Base-by-base conservation (phyloP, 106 monocot genomes). In the Dioscorea dumetorum region DNA sequence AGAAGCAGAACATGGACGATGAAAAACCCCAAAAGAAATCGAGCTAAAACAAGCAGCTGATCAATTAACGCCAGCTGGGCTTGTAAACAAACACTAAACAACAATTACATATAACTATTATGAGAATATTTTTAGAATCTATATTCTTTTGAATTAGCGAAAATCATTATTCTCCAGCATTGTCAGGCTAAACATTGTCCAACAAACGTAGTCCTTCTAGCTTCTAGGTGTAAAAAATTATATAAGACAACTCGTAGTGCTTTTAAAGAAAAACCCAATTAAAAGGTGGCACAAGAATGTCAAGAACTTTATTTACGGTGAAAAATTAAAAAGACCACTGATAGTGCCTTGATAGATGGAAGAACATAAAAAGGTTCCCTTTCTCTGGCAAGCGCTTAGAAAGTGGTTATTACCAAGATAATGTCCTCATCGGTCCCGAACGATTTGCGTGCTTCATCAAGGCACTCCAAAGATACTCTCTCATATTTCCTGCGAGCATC, bases 371-470 rank as follows among this genome's bases (percentile, higher is more conserved):
- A 21, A 28, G 28, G 28, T 12, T 20, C n/a, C 3, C 6, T 4
- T n/a, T 13, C 12, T 12, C 14, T 12, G 1, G 19, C 5, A 41
- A 41, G 16, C 48, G 20, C 61, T n/a, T 64, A 64, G 63, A 14
- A 41, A 35, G 19, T 64, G n/a, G 33, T 64, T n/a, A 64, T 76
- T 79, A 82, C 82, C 76, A 82, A 33, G 58, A 82, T 61, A 70
- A 77, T 77, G 57, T 82, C 82, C 48, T 82, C 77, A 70, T 82
- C 82, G 1, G 82, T 82, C 35, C 82, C 82, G 70, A 77, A 82
- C 4, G 82, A 73, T 61, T 77, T 82, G 24, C 77, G 76, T 50
- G 77, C 82, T 61, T 73, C 73, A 53, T 82, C 77, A 11, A 82
- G 62, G 41, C 82, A 82, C 15, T 34, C 54, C 51, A 70, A 64